Percentiles rank a stretch among this genome's conserved stretches.
Conservation (phyloP, 2,329 filamentous ascomycete genomes). For the Neodidymelliopsis sp. region DNA sequence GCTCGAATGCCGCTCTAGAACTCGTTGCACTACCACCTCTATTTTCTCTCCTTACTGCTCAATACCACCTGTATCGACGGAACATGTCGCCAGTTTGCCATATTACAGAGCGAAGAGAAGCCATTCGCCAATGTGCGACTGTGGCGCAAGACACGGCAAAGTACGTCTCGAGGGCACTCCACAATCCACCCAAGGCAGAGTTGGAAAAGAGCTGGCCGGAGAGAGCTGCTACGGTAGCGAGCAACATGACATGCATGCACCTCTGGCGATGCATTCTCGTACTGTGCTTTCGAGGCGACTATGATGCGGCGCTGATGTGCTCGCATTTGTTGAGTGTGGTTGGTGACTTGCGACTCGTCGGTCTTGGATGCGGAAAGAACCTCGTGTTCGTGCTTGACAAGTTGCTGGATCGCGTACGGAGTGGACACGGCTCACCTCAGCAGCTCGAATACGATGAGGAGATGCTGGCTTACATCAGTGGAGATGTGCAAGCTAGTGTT, state of each 20-base stretch:
- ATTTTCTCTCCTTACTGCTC: constrained; percentile 79
- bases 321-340: constrained; percentile 75
- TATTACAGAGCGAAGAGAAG: constrained; percentile 69
- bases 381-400: constrained; percentile 79
- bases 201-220: constrained; percentile 57
- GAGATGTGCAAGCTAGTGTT: constrained; percentile 81
- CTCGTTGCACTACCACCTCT: constrained; percentile 77
- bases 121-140: constrained; percentile 78
- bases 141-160: constrained; percentile 80
- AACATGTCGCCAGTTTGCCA: constrained; percentile 80
- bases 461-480: constrained; percentile 83
- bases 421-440: constrained; percentile 47
- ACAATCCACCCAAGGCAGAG: constrained; percentile 46
- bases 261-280: constrained; percentile 88
- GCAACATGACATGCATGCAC: constrained; percentile 79
- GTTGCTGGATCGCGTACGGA: constrained; percentile 65
- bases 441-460: constrained; percentile 77
- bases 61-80: constrained; percentile 86
- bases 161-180: constrained; percentile 73
- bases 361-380: constrained; percentile 80
- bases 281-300: constrained; percentile 76
- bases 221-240: constrained; percentile 71
- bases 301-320: constrained; percentile 75
- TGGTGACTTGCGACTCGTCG: constrained; percentile 74
- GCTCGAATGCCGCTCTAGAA: constrained; percentile 72